These are phyloP conservation scores for Mucor sp. DNA, from an alignment of 371 early-diverging fungal genomes.

Conservation along the genomic window DNA sequence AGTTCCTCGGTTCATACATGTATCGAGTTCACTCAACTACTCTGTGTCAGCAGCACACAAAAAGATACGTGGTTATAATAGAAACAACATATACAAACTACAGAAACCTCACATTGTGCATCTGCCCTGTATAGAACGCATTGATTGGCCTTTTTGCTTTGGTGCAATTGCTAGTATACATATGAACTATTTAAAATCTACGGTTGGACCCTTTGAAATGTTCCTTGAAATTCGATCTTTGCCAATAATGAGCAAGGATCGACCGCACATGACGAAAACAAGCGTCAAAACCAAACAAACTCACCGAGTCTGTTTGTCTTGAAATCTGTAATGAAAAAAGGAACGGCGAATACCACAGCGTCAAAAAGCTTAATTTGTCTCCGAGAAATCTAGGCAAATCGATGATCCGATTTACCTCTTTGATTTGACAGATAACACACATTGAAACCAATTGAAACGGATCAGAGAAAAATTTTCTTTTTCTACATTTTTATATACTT, in stretches of 20 bases:
- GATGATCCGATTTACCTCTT: background rate
- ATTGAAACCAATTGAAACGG: background rate
- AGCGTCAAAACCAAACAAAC: slow-evolving; percentile 8
- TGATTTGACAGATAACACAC: background rate
- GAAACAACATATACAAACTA: background rate
- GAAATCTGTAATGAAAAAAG: background rate
- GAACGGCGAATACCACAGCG: background rate
- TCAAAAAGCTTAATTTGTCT: background rate
- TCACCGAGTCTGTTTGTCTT: slow-evolving; percentile 20
- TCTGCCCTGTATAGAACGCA: background rate
- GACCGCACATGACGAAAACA: background rate
- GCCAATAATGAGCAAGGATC: slow-evolving; percentile 4
- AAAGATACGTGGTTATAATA: background rate
- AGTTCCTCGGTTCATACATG: slow-evolving; percentile 4
- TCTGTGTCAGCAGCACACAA: background rate
- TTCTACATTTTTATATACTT: too few relatives aligned
- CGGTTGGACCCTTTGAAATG: slow-evolving; percentile 4
- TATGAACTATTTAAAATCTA: background rate
- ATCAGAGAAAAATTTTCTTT: background rate
- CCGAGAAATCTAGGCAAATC: background rate
- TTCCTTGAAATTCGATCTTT: slow-evolving; percentile 4
- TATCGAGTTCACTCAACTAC: background rate
- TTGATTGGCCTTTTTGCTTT: background rate
- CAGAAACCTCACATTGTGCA: background rate
- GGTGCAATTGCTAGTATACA: background rate